These are phyloP conservation scores for Lepidium africanum DNA, from an alignment of 345 rosid species.

Conservation along the genomic window DNA sequence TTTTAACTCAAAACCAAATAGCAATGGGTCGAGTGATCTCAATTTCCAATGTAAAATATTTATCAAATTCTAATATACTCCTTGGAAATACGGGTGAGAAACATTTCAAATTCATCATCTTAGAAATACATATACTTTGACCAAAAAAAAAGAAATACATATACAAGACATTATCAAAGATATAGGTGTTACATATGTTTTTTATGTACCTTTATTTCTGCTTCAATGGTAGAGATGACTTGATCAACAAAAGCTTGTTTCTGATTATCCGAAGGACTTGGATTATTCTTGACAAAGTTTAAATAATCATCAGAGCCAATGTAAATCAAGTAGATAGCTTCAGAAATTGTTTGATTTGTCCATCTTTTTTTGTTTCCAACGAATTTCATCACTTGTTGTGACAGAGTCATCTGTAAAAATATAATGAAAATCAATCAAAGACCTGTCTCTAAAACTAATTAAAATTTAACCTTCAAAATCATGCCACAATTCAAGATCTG, in stretches of 20 bases:
- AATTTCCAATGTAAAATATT: no score
- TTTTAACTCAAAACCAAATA: no score
- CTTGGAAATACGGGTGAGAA: no score
- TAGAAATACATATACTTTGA: no score
- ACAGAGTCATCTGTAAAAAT: constrained; percentile 14
- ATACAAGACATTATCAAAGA: not conserved
- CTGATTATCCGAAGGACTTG: not conserved
- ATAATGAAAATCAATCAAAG: not conserved
- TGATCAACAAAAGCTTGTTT: constrained; percentile 26
- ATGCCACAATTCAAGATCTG: not conserved
- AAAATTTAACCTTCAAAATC: no score
- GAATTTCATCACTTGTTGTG: constrained; percentile 24
- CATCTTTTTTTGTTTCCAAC: constrained; percentile 18
- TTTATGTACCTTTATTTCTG: constrained; percentile 13
- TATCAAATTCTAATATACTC: no score
- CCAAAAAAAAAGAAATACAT: no score
- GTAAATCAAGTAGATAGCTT: constrained; percentile 13
- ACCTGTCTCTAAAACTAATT: not conserved
- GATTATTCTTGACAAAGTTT: not conserved
- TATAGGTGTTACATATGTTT: not conserved
- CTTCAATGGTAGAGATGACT: constrained; percentile 13
- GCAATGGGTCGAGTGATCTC: no score
- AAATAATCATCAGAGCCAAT: constrained; percentile 16
- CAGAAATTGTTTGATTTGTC: constrained; percentile 8
- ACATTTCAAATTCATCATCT: no score